Evolutionary conservation across 176 grass and related monocot genomes (phyloP).

Genomic region (Phyllostachys edulis): DNA sequence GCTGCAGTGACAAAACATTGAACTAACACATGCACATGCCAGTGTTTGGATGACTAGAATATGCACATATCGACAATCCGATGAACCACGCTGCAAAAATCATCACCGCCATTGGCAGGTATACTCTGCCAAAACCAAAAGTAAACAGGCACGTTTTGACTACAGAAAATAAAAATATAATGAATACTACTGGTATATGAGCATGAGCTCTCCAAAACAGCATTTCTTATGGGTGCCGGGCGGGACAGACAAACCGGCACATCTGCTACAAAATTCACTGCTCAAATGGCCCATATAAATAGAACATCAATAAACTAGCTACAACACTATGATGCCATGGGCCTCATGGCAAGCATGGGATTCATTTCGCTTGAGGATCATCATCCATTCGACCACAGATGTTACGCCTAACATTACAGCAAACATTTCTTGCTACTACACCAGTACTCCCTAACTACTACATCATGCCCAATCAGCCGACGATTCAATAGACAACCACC

Average conservation of each 20-base stretch:
- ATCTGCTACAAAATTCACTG: constrained; percentile 27
- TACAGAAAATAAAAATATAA: background rate
- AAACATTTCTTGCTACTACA: constrained; percentile 30
- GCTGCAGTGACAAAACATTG: background rate
- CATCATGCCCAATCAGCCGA: constrained; percentile 28
- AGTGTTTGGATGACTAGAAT: background rate
- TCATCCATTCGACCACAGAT: constrained; percentile 24
- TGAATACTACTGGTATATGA: background rate
- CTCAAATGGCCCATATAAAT: constrained; percentile 43
- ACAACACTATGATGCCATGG: constrained; percentile 32
- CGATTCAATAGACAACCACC: constrained; percentile 39
- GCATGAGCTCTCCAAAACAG: background rate
- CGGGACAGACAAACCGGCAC: background rate
- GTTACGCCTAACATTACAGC: constrained; percentile 42
- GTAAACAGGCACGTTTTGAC: no score
- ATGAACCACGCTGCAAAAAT: background rate
- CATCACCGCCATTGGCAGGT: no score
- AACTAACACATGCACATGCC: background rate
- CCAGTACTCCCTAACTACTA: constrained; percentile 31
- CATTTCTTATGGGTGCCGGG: background rate
- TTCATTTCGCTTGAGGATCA: constrained; percentile 16
- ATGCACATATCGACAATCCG: background rate
- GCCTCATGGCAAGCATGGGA: constrained; percentile 20
- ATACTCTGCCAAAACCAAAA: background rate
- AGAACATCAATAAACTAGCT: constrained; percentile 35